These are phyloP conservation scores for Talaromyces ruber DNA, from an alignment of 495 filamentous ascomycete species.

Conservation along the genomic window DNA sequence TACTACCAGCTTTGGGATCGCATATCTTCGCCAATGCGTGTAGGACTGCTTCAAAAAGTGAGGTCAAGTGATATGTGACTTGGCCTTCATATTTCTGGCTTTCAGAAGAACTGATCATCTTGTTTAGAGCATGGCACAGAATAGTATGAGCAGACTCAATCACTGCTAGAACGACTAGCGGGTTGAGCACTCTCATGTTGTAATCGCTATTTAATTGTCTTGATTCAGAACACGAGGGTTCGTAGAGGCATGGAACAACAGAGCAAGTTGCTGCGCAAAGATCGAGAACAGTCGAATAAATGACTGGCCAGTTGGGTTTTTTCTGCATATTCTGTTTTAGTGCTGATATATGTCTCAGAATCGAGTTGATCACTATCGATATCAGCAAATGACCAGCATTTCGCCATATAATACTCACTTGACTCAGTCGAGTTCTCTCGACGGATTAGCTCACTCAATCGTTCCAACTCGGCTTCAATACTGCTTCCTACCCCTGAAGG, in stretches of 20 bases:
- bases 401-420: neutral
- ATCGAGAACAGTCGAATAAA: slow-evolving; percentile 15
- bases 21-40: slow-evolving; percentile 21
- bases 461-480: neutral
- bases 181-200: slow-evolving; percentile 9
- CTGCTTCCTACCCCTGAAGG: neutral
- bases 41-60: slow-evolving; percentile 30
- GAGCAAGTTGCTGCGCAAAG: slow-evolving; percentile 20
- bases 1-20: slow-evolving; percentile 11
- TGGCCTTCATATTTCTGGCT: slow-evolving; percentile 12
- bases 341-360: slow-evolving; percentile 25
- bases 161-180: slow-evolving; percentile 10
- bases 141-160: slow-evolving; percentile 18
- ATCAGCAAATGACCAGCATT: neutral
- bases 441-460: neutral
- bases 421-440: neutral
- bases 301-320: slow-evolving; percentile 10
- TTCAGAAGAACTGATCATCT: slow-evolving; percentile 15
- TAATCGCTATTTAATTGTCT: neutral
- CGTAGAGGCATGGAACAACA: slow-evolving; percentile 2
- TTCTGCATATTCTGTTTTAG: slow-evolving; percentile 26
- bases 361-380: slow-evolving; percentile 11
- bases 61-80: slow-evolving; percentile 30
- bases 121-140: slow-evolving; percentile 23
- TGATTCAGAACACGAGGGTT: neutral